Base-by-base conservation (phyloP, 345 rosid genomes). In the Camelina laxa region DNA sequence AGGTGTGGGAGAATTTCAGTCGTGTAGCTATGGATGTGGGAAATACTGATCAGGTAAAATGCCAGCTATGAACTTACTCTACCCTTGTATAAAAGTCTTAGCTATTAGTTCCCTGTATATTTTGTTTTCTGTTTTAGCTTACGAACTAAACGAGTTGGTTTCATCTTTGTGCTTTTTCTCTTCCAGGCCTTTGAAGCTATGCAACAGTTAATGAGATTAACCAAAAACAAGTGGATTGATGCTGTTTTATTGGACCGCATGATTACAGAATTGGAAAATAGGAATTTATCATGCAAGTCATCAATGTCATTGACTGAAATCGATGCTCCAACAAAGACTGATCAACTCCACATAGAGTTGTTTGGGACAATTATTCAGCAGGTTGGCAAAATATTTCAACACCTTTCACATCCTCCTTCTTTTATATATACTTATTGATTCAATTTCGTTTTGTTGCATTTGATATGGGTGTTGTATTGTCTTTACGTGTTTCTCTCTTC, bases 1-100 rank as follows among this genome's bases (percentile, higher is more conserved):
- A 90, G 80, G 67, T 95, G 83, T 95, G 97, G 97, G 93, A 89
- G 76, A 89, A 87, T 80, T 95, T 81, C 76, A 78, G 97, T 75
- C 86, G 87, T 60, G 96, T 90, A 65, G 93, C 97, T 74, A 64
- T 87, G 82, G 97, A 95, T 70, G 93, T 92, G 14, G 97, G 90
- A 70, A 90, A 87, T 75, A 68, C 85, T 66, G 75, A 81, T 78
- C 95, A 95, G 97, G 98, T 91, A 83, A 83, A 69, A 61, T 60
- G 78, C 30, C 72, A 20, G 62, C 65, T 33, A 54, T 35, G 24
- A 45, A 55, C 47, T 35, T 27, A 60, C 47, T 27, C 1, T 4
- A 15, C 49, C 9, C 69, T 60, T 17, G 17, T 68, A 3, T 41
- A 39, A 42, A 5, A 45, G 7, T 17, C 8, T 22, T 38, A 36